Conservation (phyloP, 805 yeast genomes). For the Candida gorgasii region DNA sequence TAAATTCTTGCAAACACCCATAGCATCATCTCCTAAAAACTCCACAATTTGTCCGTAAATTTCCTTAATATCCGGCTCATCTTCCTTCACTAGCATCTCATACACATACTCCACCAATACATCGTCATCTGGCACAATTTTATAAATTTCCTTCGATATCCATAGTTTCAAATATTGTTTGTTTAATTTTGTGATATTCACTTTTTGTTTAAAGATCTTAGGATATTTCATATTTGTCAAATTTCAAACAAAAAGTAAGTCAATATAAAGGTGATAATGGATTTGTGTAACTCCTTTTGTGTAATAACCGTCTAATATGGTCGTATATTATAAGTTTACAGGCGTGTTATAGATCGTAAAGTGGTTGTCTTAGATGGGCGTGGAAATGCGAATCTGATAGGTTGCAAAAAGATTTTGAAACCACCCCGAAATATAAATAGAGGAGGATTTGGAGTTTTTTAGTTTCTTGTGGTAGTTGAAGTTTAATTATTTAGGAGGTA, state of each 20-base stretch:
- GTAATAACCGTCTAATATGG: background rate
- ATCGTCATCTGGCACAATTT: constrained; percentile 52
- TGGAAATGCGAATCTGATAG: constrained; percentile 7
- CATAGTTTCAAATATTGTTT: constrained; percentile 39
- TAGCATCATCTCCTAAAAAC: constrained; percentile 41
- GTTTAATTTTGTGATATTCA: constrained; percentile 42
- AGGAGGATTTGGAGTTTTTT: no score
- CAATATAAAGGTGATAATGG: background rate
- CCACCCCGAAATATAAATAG: background rate
- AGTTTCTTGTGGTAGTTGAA: no score
- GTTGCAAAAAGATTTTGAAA: constrained; percentile 5
- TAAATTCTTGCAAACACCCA: constrained; percentile 39
- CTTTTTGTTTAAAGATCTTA: constrained; percentile 30
- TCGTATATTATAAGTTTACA: background rate
- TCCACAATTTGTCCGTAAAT: constrained; percentile 46
- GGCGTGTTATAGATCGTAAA: no score
- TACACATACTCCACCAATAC: constrained; percentile 45
- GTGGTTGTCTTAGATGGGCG: no score
- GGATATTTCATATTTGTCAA: constrained; percentile 26
- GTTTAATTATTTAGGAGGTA: no score
- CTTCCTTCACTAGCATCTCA: constrained; percentile 41
- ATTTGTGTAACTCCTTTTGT: background rate
- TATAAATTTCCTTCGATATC: constrained; percentile 34
- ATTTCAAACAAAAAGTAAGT: background rate
- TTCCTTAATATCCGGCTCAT: constrained; percentile 38